Evolutionary conservation across 2,329 filamentous ascomycete species (phyloP), one percentile per base, ranked within the genome.

Genomic region (Penicillium sp.): DNA sequence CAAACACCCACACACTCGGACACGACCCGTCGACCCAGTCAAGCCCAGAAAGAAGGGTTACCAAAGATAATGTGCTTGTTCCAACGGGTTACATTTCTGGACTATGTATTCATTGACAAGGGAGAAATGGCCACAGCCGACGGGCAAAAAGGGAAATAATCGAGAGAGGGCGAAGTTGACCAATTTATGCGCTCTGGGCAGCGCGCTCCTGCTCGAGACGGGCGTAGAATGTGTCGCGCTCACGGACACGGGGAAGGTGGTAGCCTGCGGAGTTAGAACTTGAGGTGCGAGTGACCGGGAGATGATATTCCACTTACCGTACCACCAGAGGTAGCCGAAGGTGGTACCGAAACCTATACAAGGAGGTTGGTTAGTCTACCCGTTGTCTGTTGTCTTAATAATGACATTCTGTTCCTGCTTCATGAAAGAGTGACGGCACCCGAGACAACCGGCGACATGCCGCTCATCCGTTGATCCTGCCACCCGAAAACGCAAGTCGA

Each of bases 321-420:
- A 86, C 83, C 82, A 86, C 76, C 78, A 86, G 66, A 79, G 76
- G 72, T 84, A 86, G 61, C 81, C 83, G 68, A 76, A 75, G 59
- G 80, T 74, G 58, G 78, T 76, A 63, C 82, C 81, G 67, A 85
- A 79, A 70, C 81, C 81, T 84, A 53, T 41, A 43, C 23, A 25
- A 40, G 10, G 48, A 9, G 40, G 42, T 33, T 24, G 39, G 42
- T 65, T 53, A 63, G 60, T 55, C 20, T 20, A 24, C 20, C 15
- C 31, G 35, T 32, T 29, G 18, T 41, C 7, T 35, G 38, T 32
- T 29, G 18, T 41, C 7, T 35, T 50, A 15, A 28, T 39, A 15
- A 37, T 39, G 6, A 6, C n/a, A n/a, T 27, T 24, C 38, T 3
- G 8, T 25, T 40, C 38, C 20, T 40, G 10, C 38, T 40, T 25